These are phyloP conservation scores for Boletus coccyginus DNA, from an alignment of 768 basidiomycete species.

Conservation along the genomic window DNA sequence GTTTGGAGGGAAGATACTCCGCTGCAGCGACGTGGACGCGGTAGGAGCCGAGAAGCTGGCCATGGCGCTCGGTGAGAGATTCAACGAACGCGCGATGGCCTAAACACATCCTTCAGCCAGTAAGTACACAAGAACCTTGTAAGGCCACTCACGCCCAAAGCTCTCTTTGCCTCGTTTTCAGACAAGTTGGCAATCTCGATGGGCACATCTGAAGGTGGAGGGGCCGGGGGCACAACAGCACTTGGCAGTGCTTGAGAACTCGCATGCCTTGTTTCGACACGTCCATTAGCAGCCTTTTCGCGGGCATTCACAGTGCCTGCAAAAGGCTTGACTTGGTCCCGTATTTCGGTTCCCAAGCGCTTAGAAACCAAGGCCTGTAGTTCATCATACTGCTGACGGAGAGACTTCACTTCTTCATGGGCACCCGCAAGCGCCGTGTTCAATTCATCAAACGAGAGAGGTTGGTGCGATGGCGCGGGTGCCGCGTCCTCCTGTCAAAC, in stretches of 20 bases:
- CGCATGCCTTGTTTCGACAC: background rate
- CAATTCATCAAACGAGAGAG: slow-evolving; percentile 26
- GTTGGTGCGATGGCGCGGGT: slow-evolving; percentile 1
- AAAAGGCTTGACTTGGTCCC: background rate
- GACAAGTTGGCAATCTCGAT: slow-evolving; percentile 19
- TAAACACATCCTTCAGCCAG: background rate
- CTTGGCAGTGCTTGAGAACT: background rate
- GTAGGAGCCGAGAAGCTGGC: background rate
- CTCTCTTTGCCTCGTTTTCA: slow-evolving; percentile 22
- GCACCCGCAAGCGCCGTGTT: slow-evolving; percentile 23
- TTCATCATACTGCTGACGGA: slow-evolving; percentile 27
- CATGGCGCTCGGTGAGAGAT: slow-evolving; percentile 7
- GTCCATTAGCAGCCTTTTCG: background rate
- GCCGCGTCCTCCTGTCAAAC: slow-evolving; percentile 7
- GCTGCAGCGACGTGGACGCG: background rate
- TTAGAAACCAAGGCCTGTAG: slow-evolving; percentile 18
- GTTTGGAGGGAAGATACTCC: background rate
- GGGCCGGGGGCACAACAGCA: background rate
- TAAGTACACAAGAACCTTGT: background rate
- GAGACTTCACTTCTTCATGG: slow-evolving; percentile 23
- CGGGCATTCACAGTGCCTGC: background rate
- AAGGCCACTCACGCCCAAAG: slow-evolving; percentile 18
- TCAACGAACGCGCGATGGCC: slow-evolving; percentile 12
- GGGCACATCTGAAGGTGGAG: slow-evolving; percentile 1
- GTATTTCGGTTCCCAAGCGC: slow-evolving; percentile 6